Evolutionary conservation across 2,329 filamentous ascomycete species (phyloP).

Genomic region (Teratosphaeria destructans): DNA sequence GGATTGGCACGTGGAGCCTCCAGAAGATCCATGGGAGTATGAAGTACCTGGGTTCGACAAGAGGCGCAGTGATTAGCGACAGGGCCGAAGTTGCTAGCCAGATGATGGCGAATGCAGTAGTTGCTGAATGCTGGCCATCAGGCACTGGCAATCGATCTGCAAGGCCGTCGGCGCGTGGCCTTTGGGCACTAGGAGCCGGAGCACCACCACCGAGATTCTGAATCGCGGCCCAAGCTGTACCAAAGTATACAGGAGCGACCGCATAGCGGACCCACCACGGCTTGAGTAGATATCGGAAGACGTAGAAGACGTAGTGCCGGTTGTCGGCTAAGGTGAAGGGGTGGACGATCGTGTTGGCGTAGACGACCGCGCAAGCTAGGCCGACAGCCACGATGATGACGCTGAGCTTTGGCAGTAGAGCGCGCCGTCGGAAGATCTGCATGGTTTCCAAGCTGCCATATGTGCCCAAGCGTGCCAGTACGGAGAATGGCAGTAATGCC

Average conservation of each 20-base stretch:
- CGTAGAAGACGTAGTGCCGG: constrained; percentile 92
- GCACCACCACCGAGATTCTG: constrained; percentile 45
- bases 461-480: constrained; percentile 15
- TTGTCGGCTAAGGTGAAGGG: constrained; percentile 96
- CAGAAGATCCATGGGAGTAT: constrained; percentile 93
- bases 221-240: constrained; percentile 59
- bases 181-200: background rate
- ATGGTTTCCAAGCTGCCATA: constrained; percentile 20
- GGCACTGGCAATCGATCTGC: constrained; percentile 6
- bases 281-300: constrained; percentile 71
- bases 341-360: constrained; percentile 85
- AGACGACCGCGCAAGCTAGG: constrained; percentile 45
- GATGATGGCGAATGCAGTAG: constrained; percentile 45
- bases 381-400: constrained; percentile 28
- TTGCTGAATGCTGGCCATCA: constrained; percentile 15
- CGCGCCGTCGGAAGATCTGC: constrained; percentile 24
- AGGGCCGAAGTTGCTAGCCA: constrained; percentile 62
- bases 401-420: constrained; percentile 28
- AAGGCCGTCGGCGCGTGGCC: background rate
- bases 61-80: constrained; percentile 74
- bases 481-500: constrained; percentile 21
- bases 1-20: constrained; percentile 62
- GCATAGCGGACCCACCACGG: constrained; percentile 35
- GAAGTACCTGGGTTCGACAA: constrained; percentile 94
- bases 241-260: constrained; percentile 56